phyloP scores from a whole-genome alignment of 148 eudicot genomes.

The Vaccinium darrowii region DNA sequence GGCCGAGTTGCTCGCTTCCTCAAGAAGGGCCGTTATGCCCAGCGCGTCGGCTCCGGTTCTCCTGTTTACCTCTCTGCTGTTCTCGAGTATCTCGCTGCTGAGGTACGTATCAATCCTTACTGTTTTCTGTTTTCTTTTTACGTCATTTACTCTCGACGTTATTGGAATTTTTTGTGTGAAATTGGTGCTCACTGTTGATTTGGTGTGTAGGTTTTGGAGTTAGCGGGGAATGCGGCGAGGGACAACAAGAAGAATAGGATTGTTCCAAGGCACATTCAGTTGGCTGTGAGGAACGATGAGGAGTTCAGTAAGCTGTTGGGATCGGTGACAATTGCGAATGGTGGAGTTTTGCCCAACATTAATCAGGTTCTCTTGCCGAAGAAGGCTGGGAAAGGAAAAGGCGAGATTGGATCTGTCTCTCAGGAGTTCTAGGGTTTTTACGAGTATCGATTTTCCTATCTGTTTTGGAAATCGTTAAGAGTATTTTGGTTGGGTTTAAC shows the following conservation, averaged over 20 bases:
- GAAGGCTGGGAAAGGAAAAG: conserved; percentile 33
- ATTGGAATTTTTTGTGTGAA: no score
- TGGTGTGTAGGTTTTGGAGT: no score
- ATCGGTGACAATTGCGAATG: conserved; percentile 40
- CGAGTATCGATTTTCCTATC: background rate
- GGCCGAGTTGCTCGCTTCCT: no score
- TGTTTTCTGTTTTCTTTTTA: background rate
- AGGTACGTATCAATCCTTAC: conserved; percentile 14
- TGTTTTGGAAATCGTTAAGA: no score
- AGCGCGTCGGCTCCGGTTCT: no score
- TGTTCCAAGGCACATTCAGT: no score
- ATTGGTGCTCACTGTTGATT: no score
- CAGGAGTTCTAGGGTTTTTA: conserved; percentile 42
- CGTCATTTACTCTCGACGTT: background rate
- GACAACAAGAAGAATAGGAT: no score
- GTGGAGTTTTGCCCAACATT: conserved; percentile 48
- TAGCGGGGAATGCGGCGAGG: no score
- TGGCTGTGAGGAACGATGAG: background rate
- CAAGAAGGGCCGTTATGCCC: no score
- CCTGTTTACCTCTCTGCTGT: no score
- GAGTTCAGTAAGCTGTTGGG: conserved; percentile 33
- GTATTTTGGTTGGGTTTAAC: background rate
- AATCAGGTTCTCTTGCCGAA: conserved; percentile 39
- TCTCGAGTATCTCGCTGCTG: conserved; percentile 36
- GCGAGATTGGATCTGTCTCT: conserved; percentile 27